phyloP scores from a whole-genome alignment of 345 rosid genomes.

The Eucalyptus melliodora region DNA sequence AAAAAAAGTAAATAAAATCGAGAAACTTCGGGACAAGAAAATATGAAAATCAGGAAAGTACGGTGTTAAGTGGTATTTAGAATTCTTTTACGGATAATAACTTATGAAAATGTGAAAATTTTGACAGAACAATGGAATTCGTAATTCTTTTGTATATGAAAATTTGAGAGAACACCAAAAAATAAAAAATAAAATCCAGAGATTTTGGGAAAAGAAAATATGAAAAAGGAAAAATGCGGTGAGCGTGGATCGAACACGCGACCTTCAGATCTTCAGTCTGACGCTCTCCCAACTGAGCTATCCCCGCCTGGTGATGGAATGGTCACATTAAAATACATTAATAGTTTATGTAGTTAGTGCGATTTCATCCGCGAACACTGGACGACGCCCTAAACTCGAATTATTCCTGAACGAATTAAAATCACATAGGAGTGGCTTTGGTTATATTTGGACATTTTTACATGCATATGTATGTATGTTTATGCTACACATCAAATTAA shows the following conservation, averaged over 20 bases:
- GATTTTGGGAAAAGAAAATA: background rate
- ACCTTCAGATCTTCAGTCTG: constrained; percentile 99
- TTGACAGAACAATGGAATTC: background rate
- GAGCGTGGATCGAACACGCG: constrained; percentile 94
- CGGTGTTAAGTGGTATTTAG: background rate
- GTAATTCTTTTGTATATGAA: background rate
- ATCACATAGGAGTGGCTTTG: background rate
- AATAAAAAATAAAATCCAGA: too few relatives aligned
- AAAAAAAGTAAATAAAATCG: too few relatives aligned
- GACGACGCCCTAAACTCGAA: background rate
- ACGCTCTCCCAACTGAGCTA: constrained; percentile 98
- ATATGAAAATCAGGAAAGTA: accelerated
- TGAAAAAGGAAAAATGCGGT: background rate
- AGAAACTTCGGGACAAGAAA: background rate
- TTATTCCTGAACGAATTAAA: background rate
- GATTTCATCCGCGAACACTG: accelerated
- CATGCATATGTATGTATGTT: background rate
- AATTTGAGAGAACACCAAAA: background rate
- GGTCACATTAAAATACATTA: accelerated
- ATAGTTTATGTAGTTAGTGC: background rate
- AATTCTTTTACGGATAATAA: background rate
- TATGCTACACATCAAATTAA: background rate
- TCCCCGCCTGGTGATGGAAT: constrained; percentile 5
- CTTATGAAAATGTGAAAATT: background rate
- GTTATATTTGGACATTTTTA: background rate